Base-by-base conservation (phyloP, 352 stramenopile genomes). In the Aphanomyces astaci region DNA sequence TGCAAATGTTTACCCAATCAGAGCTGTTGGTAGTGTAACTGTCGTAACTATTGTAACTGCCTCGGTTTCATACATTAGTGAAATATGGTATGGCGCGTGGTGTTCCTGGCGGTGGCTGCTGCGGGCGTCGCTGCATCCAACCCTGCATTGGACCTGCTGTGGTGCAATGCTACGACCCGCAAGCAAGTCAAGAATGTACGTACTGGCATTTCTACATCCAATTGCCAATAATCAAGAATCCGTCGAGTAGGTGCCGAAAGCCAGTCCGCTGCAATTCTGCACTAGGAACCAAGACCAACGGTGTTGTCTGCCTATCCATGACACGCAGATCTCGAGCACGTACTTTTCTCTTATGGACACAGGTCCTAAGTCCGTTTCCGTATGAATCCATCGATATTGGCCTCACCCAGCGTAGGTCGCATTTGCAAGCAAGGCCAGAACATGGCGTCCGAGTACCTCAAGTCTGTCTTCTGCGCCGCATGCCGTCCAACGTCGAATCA, bases 281-380 rank as follows among this genome's bases (percentile, higher is more conserved):
- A 90, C 86, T 70, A 88, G 78, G 79, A 90, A 89, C 66, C 76
- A 72, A 22, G 60, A 64, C n/a, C 55, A 65, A 36, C 89, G 82
- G 65, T 92, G 84, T 70, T 90, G 81, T 64, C 66, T 90, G 15
- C 81, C 84, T 11, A 80, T 71, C 0, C 78, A 88, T 54, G 84
- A 92, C 56, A 73, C 74, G 9, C 79, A 90, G 64, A 85, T 90
- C 63, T 76, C 77, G 30, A 62, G 48, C 43, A 84, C 84, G 56
- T 90, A 90, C 59, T 72, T 77, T 36, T 73, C 77, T 17, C 73
- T 92, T 10, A 84, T 92, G 48, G 76, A 85, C 33, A 80, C 84
- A 0, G 84, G 81, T 0, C 13, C 33, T n/a, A n/a, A 13, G 45
- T 15, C n/a, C n/a, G n/a, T n/a, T n/a, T n/a, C n/a, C n/a, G n/a